Evolutionary conservation across 2,329 filamentous ascomycete species (phyloP).

Genomic region (Colletotrichum eleusines): DNA sequence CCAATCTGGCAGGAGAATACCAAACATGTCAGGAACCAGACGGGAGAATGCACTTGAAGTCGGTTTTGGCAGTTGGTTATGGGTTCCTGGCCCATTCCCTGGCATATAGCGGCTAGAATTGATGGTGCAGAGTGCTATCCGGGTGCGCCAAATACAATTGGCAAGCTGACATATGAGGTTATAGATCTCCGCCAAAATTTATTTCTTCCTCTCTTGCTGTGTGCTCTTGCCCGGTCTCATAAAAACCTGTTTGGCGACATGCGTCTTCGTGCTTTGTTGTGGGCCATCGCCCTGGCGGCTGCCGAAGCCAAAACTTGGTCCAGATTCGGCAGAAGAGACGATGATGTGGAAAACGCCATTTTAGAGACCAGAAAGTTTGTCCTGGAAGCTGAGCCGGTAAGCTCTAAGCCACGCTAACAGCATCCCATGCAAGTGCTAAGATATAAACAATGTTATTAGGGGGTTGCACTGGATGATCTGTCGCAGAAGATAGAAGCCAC

Average conservation of each 20-base stretch:
- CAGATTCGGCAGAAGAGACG: neutral
- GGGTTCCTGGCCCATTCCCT: neutral
- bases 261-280: neutral
- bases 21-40: neutral
- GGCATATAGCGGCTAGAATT: neutral
- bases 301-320: neutral
- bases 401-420: accelerated
- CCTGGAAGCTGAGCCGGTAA: slow-evolving; percentile 43
- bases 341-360: neutral
- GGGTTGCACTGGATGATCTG: slow-evolving; percentile 34
- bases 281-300: neutral
- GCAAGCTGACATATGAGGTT: neutral
- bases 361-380: slow-evolving; percentile 40
- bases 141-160: slow-evolving; percentile 1
- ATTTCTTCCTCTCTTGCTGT: neutral
- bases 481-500: slow-evolving; percentile 34
- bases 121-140: neutral
- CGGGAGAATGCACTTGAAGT: neutral
- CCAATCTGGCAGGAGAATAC: slow-evolving; percentile 14
- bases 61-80: neutral
- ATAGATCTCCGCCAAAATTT: neutral
- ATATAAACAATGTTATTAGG: slow-evolving; percentile 5
- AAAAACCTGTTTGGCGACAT: neutral
- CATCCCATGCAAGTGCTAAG: neutral
- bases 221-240: neutral